phyloP scores from a whole-genome alignment of 2,329 filamentous ascomycete species.

The Cordyceps cicadae region DNA sequence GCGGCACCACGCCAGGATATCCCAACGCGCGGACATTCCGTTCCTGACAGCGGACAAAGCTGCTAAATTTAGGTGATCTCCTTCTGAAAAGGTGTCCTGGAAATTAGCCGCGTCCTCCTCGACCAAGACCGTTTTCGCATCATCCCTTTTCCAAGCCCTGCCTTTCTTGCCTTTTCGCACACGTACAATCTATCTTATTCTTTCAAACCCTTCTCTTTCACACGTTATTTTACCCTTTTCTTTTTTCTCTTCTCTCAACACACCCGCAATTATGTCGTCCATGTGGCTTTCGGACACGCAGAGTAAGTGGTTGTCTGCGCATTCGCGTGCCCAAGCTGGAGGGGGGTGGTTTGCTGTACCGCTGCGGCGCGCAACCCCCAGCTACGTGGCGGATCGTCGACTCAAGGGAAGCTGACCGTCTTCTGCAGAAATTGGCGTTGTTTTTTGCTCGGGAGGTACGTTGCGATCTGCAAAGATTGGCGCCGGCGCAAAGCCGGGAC shows the following conservation, averaged over 20 bases:
- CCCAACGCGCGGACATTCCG: not conserved
- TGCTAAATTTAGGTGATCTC: too few relatives aligned
- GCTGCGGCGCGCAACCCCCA: not conserved
- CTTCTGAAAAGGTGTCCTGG: too few relatives aligned
- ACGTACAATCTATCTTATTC: not conserved
- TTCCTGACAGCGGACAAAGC: not conserved
- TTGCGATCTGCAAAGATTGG: conserved; percentile 22
- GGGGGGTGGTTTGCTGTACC: too few relatives aligned
- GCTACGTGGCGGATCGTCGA: not conserved
- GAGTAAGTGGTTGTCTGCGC: conserved; percentile 57
- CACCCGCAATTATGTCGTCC: conserved; percentile 56
- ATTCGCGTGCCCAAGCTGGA: not conserved
- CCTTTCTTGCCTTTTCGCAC: not conserved
- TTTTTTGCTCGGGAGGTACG: conserved; percentile 95
- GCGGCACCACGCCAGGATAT: not conserved
- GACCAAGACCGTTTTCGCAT: too few relatives aligned
- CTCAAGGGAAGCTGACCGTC: conserved; percentile 22
- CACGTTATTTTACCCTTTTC: not conserved
- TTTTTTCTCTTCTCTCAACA: not conserved
- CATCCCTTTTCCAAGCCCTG: not conserved
- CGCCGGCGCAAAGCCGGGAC: conserved; percentile 16
- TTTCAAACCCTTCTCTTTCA: not conserved
- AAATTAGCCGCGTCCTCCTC: too few relatives aligned
- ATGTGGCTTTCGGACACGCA: conserved; percentile 97
- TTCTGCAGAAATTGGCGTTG: conserved; percentile 80